Percentiles rank a stretch among this genome's conserved stretches.
Evolutionary conservation across 148 eudicot species (phyloP).

Genomic region (Fallopia convolvulus): DNA sequence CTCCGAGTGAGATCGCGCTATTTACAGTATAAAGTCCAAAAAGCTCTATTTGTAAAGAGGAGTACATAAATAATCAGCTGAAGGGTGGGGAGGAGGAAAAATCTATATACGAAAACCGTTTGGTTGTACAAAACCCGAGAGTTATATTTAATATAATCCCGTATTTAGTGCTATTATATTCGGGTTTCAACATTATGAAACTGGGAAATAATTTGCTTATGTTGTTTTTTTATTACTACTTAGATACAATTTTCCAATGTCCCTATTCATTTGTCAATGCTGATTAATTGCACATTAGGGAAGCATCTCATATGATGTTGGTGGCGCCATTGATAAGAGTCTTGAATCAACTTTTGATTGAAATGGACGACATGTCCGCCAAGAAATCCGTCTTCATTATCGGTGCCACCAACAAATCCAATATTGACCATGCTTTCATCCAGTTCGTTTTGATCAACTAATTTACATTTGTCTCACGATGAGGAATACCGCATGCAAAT

Average conservation of each 20-base stretch:
- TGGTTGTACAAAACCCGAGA: too few species aligned
- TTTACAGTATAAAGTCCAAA: too few species aligned
- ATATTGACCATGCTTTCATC: constrained; percentile 81
- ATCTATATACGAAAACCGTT: too few species aligned
- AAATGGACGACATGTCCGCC: constrained; percentile 89
- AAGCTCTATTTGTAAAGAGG: too few species aligned
- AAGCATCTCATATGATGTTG: constrained; percentile 72
- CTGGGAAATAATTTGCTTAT: background rate
- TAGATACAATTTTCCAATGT: background rate
- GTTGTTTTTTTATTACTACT: background rate
- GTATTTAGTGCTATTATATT: too few species aligned
- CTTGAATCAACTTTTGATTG: constrained; percentile 73
- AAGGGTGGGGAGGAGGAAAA: too few species aligned
- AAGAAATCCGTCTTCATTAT: constrained; percentile 89
- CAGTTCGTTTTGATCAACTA: constrained; percentile 81
- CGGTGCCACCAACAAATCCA: constrained; percentile 83
- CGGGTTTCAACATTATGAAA: too few species aligned
- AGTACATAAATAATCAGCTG: too few species aligned
- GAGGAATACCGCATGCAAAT: constrained; percentile 71
- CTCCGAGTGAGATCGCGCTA: too few species aligned
- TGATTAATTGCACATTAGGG: constrained; percentile 44
- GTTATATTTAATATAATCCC: too few species aligned
- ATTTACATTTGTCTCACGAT: constrained; percentile 82
- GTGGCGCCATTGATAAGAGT: constrained; percentile 85
- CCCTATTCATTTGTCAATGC: background rate